Evolutionary conservation across 768 basidiomycete genomes (phyloP).

Genomic region (Termitomyces sp.): DNA sequence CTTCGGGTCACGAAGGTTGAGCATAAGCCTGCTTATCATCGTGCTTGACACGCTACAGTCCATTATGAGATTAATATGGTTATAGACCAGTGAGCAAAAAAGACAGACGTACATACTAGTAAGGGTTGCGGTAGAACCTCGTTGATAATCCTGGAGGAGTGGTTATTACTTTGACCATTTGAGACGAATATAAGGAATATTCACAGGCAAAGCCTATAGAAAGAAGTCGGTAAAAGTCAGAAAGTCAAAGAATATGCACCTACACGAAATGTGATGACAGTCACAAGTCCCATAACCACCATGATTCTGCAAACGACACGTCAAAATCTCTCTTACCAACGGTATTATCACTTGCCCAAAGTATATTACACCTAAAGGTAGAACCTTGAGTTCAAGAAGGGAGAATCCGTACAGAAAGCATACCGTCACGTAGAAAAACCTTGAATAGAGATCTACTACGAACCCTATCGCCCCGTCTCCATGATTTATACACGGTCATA

Average conservation of each 20-base stretch:
- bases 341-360: neutral
- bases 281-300: neutral
- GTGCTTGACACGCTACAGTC: neutral
- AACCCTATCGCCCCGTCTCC: constrained; percentile 17
- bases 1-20: constrained; percentile 2
- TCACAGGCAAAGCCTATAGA: neutral
- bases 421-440: neutral
- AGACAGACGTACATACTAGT: neutral
- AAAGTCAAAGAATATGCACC: neutral
- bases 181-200: neutral
- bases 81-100: neutral
- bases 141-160: neutral
- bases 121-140: neutral
- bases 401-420: neutral
- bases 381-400: neutral
- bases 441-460: neutral
- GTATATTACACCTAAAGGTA: neutral
- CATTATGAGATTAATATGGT: neutral
- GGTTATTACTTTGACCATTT: neutral
- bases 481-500: constrained; percentile 38
- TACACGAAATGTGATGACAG: neutral
- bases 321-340: neutral
- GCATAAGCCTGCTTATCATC: constrained; percentile 1
- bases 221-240: neutral
- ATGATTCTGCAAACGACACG: neutral